A percentile compares a stretch with the other conserved stretches of the same genome.
Conservation (phyloP, 495 filamentous ascomycete species). For the Aspergillus saccharolyticus region DNA sequence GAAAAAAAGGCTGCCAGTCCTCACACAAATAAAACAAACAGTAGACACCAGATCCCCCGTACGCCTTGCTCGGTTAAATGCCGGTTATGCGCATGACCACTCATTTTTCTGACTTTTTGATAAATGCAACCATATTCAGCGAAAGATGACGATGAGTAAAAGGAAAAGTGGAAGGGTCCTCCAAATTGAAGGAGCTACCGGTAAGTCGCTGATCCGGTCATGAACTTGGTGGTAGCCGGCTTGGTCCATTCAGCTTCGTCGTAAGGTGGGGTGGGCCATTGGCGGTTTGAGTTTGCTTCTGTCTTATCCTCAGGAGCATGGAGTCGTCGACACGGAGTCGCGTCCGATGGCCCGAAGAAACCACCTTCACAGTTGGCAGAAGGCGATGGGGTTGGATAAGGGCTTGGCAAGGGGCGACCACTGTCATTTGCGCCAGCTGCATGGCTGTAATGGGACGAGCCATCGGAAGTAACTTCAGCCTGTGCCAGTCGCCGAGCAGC, state of each 20-base stretch:
- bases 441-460: slow-evolving; percentile 40
- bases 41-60: slow-evolving; percentile 31
- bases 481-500: slow-evolving; percentile 51
- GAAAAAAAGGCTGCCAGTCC: slow-evolving; percentile 24
- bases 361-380: slow-evolving; percentile 72
- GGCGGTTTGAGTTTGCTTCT: slow-evolving; percentile 51
- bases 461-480: slow-evolving; percentile 35
- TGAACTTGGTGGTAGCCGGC: slow-evolving; percentile 70
- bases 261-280: slow-evolving; percentile 96
- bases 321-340: slow-evolving; percentile 44
- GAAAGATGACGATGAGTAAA: slow-evolving; percentile 17
- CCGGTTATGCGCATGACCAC: slow-evolving; percentile 26
- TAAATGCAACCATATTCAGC: slow-evolving; percentile 15
- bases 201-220: slow-evolving; percentile 49
- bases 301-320: slow-evolving; percentile 59
- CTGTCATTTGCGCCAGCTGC: slow-evolving; percentile 52
- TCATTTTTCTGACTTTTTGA: slow-evolving; percentile 25
- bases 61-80: slow-evolving; percentile 34
- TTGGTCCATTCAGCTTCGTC: slow-evolving; percentile 84
- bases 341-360: slow-evolving; percentile 57
- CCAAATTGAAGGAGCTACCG: slow-evolving; percentile 28
- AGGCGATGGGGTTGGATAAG: slow-evolving; percentile 88
- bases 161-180: slow-evolving; percentile 9
- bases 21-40: slow-evolving; percentile 17
- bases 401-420: slow-evolving; percentile 54